A percentile compares a stretch with the other conserved stretches of the same genome.
Evolutionary conservation across 352 stramenopile species (phyloP).

Genomic region (Phytophthora hybrid): DNA sequence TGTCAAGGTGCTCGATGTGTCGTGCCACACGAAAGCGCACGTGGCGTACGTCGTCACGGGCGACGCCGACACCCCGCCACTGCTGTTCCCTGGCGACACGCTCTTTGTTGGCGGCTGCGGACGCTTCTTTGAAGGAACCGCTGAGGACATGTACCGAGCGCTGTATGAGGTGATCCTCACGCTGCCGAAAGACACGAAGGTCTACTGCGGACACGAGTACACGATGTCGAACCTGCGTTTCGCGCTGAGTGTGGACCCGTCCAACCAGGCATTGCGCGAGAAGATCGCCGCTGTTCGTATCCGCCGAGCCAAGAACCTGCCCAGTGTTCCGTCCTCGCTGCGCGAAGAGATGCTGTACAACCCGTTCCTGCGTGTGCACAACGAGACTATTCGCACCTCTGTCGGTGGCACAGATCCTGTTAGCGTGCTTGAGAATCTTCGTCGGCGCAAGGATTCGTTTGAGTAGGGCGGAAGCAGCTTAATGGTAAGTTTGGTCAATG

Average conservation of each 20-base stretch:
- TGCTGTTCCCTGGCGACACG: slow-evolving; percentile 90
- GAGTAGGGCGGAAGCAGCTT: slow-evolving; percentile 37
- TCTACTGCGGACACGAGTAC: slow-evolving; percentile 94
- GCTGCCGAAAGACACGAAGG: slow-evolving; percentile 85
- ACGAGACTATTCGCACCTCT: slow-evolving; percentile 83
- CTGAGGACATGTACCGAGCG: slow-evolving; percentile 90
- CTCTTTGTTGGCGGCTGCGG: slow-evolving; percentile 89
- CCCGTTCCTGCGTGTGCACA: slow-evolving; percentile 86
- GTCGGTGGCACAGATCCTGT: slow-evolving; percentile 80
- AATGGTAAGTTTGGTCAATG: not conserved
- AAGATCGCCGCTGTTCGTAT: slow-evolving; percentile 89
- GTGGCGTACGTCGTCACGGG: slow-evolving; percentile 89
- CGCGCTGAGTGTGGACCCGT: slow-evolving; percentile 93
- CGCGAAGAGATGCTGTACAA: slow-evolving; percentile 91
- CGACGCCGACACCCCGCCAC: slow-evolving; percentile 72
- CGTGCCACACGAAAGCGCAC: slow-evolving; percentile 87
- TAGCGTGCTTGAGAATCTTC: slow-evolving; percentile 84
- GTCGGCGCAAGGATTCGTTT: slow-evolving; percentile 81
- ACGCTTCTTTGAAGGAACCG: slow-evolving; percentile 90
- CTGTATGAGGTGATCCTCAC: slow-evolving; percentile 90
- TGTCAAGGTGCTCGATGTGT: slow-evolving; percentile 79
- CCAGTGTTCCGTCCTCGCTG: slow-evolving; percentile 92
- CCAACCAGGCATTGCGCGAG: slow-evolving; percentile 86
- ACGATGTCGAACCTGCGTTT: slow-evolving; percentile 95
- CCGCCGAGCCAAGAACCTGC: slow-evolving; percentile 82